Evolutionary conservation across 192 early-diverging fungal genomes (phyloP).

Genomic region (Backusella liffmaniae): DNA sequence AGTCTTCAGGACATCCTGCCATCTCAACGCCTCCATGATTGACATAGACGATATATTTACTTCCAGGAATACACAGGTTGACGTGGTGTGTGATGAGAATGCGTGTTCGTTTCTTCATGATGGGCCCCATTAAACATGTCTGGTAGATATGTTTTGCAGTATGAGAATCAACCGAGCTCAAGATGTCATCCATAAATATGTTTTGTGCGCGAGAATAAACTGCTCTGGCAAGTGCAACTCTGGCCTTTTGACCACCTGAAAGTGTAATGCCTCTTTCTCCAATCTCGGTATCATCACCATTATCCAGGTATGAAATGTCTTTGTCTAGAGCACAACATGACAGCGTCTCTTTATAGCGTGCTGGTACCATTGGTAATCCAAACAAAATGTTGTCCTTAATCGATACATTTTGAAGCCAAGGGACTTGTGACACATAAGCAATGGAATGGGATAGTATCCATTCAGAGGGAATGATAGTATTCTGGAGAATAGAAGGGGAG

Average conservation of each 20-base stretch:
- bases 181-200: slow-evolving; percentile 81
- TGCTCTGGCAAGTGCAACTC: slow-evolving; percentile 83
- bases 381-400: slow-evolving; percentile 76
- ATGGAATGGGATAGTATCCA: slow-evolving; percentile 47
- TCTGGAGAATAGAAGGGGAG: neutral
- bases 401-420: slow-evolving; percentile 71
- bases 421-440: slow-evolving; percentile 70
- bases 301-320: slow-evolving; percentile 79
- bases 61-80: slow-evolving; percentile 52
- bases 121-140: slow-evolving; percentile 67
- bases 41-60: slow-evolving; percentile 53
- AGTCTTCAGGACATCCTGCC: neutral
- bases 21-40: slow-evolving; percentile 43
- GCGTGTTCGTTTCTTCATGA: slow-evolving; percentile 75
- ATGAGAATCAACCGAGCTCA: slow-evolving; percentile 85
- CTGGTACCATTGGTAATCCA: slow-evolving; percentile 27
- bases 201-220: slow-evolving; percentile 69
- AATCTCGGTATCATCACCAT: slow-evolving; percentile 78
- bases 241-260: slow-evolving; percentile 85
- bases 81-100: slow-evolving; percentile 87
- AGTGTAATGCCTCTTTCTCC: slow-evolving; percentile 85
- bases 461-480: slow-evolving; percentile 8
- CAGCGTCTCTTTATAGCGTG: slow-evolving; percentile 25
- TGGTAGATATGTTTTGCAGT: slow-evolving; percentile 79
- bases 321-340: slow-evolving; percentile 76